phyloP scores from a whole-genome alignment of 2,329 filamentous ascomycete genomes.

The Penicillium sp. region DNA sequence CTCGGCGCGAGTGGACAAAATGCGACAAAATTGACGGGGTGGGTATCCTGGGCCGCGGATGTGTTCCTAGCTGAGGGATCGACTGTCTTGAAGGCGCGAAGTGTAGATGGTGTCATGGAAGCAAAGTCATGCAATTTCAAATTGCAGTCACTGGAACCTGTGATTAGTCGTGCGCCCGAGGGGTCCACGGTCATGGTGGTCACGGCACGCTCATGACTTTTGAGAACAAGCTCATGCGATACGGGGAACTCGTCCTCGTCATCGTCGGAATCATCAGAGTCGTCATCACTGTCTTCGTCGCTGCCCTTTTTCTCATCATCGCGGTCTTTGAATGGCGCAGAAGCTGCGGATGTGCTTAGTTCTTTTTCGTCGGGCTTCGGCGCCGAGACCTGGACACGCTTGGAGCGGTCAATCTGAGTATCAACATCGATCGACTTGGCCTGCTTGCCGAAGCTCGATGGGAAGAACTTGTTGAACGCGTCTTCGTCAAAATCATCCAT shows the following conservation, averaged over 20 bases:
- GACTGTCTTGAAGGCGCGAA: slow-evolving; percentile 89
- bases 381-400: slow-evolving; percentile 55
- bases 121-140: slow-evolving; percentile 94
- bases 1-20: slow-evolving; percentile 83
- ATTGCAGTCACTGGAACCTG: slow-evolving; percentile 87
- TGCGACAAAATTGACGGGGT: slow-evolving; percentile 80
- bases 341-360: slow-evolving; percentile 25
- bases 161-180: slow-evolving; percentile 79
- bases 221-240: slow-evolving; percentile 88
- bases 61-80: slow-evolving; percentile 80
- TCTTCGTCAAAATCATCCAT: slow-evolving; percentile 51
- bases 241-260: slow-evolving; percentile 88
- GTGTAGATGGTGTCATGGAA: slow-evolving; percentile 90
- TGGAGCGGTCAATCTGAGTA: slow-evolving; percentile 78
- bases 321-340: slow-evolving; percentile 23
- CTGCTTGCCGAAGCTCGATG: slow-evolving; percentile 82
- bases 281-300: slow-evolving; percentile 47
- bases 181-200: slow-evolving; percentile 84
- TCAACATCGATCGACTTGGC: slow-evolving; percentile 71
- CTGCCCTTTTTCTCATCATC: slow-evolving; percentile 35
- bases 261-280: slow-evolving; percentile 56
- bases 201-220: slow-evolving; percentile 86
- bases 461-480: slow-evolving; percentile 63
- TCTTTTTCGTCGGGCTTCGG: slow-evolving; percentile 33
- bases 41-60: slow-evolving; percentile 73